Evolutionary conservation across 495 filamentous ascomycete species (phyloP).

Genomic region (Pseudoneurospora amorphoporcata): DNA sequence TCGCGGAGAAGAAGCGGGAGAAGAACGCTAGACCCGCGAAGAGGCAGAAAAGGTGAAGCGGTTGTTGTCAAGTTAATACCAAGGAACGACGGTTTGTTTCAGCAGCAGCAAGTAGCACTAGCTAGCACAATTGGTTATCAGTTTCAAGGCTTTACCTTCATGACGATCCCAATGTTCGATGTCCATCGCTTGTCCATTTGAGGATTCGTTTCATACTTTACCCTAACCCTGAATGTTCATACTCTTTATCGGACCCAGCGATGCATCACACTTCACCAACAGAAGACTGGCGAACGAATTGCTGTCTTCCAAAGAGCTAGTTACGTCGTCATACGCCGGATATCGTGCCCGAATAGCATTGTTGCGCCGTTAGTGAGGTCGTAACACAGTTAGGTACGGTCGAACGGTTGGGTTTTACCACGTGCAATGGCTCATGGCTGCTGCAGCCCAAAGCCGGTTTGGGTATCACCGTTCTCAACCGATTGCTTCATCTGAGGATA

Average conservation of each 20-base stretch:
- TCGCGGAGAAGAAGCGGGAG: constrained; percentile 63
- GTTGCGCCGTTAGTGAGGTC: neutral
- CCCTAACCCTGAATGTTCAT: neutral
- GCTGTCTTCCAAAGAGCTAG: neutral
- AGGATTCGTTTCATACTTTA: neutral
- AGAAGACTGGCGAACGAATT: neutral
- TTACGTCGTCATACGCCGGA: neutral
- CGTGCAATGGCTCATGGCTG: neutral
- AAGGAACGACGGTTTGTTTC: neutral
- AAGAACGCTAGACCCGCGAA: constrained; percentile 85
- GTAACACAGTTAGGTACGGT: neutral
- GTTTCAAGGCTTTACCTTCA: neutral
- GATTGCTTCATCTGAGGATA: neutral
- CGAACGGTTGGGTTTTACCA: neutral
- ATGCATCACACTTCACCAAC: neutral
- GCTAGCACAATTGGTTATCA: neutral
- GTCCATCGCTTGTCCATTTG: neutral
- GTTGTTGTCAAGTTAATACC: neutral
- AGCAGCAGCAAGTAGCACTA: neutral
- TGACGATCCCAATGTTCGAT: neutral
- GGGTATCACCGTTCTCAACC: neutral
- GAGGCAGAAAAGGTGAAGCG: constrained; percentile 39
- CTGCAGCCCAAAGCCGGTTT: neutral
- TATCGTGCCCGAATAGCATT: neutral
- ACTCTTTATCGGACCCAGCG: neutral